phyloP scores from a whole-genome alignment of 305 asterid species.

The Fraxinus dipetala region DNA sequence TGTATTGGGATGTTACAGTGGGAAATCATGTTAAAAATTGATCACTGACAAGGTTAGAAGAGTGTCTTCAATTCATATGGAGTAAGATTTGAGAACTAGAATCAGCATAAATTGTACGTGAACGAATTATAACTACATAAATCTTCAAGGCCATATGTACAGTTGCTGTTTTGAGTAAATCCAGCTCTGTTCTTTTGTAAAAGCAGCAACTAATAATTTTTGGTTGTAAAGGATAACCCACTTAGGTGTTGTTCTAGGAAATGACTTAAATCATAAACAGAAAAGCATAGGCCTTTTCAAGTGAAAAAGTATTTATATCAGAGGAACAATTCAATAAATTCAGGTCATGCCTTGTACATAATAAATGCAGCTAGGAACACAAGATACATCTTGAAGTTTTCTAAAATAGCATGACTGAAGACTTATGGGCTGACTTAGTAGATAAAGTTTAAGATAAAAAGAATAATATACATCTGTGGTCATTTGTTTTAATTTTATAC shows the following conservation, averaged over 20 bases:
- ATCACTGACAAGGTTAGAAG: neutral
- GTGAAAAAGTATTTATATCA: neutral
- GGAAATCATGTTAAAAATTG: constrained; percentile 12
- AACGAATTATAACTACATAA: neutral
- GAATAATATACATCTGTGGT: neutral
- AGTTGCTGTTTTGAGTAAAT: neutral
- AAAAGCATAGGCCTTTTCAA: neutral
- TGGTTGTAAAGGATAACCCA: neutral
- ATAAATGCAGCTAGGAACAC: neutral
- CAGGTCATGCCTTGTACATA: neutral
- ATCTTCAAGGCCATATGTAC: neutral
- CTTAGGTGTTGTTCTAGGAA: neutral
- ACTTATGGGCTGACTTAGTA: neutral
- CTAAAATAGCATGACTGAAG: neutral
- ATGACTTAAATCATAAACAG: neutral
- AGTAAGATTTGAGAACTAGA: constrained; percentile 15
- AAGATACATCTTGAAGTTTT: neutral
- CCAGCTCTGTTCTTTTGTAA: neutral
- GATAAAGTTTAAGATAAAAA: neutral
- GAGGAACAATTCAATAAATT: neutral
- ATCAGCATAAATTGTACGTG: neutral
- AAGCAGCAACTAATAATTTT: neutral
- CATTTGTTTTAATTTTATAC: neutral
- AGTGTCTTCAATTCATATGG: neutral
- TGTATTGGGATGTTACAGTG: neutral